Percentiles rank a stretch among this genome's conserved stretches.
Evolutionary conservation across 805 yeast species (phyloP).

Genomic region (Candida maltosa): DNA sequence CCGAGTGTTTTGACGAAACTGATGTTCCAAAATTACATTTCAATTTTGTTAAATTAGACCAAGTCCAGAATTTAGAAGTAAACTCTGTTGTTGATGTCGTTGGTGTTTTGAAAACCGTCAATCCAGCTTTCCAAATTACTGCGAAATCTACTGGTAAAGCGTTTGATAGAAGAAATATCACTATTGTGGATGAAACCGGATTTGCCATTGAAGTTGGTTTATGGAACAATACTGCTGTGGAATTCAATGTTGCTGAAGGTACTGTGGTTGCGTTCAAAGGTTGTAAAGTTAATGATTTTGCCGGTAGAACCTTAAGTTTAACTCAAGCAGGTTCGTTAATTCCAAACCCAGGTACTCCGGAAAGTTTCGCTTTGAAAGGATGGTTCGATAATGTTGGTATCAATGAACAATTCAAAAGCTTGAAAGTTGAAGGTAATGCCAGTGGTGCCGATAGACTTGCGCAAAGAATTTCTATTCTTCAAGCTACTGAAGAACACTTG

Average conservation of each 20-base stretch:
- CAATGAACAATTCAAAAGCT: conserved; percentile 54
- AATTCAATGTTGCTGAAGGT: conserved; percentile 69
- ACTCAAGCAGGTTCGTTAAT: conserved; percentile 73
- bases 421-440: conserved; percentile 48
- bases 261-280: conserved; percentile 91
- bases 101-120: conserved; percentile 78
- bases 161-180: conserved; percentile 86
- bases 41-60: conserved; percentile 67
- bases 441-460: conserved; percentile 37
- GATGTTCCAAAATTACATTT: conserved; percentile 79
- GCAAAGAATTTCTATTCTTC: conserved; percentile 62
- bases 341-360: conserved; percentile 84
- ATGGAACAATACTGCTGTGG: conserved; percentile 87
- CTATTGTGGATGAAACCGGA: conserved; percentile 81
- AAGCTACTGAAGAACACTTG: conserved; percentile 62
- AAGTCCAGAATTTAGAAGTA: conserved; percentile 63
- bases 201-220: conserved; percentile 75
- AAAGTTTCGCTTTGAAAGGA: conserved; percentile 84
- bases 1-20: conserved; percentile 56
- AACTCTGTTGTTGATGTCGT: conserved; percentile 80
- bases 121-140: conserved; percentile 71
- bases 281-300: conserved; percentile 82
- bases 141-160: conserved; percentile 88
- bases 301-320: conserved; percentile 79
- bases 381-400: conserved; percentile 89